Percentiles rank a stretch among this genome's conserved stretches.
phyloP scores from a whole-genome alignment of 306 rosid species.

The Malus fusca region DNA sequence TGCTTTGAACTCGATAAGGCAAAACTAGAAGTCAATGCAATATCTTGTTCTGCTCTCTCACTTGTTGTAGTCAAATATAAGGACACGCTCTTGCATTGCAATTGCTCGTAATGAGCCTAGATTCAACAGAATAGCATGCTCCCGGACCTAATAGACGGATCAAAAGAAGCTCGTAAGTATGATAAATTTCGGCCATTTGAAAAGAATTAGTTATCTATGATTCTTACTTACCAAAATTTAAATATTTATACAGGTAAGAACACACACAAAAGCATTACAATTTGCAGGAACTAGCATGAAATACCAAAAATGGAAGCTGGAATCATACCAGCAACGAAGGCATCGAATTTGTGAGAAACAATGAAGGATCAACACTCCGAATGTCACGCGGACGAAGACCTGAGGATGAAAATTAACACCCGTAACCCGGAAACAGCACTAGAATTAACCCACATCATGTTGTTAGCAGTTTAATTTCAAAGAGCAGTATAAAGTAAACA shows the following conservation, averaged over 20 bases:
- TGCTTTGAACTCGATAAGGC: constrained; percentile 6
- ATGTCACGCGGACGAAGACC: constrained; percentile 98
- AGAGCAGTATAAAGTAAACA: background rate
- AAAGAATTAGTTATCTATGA: background rate
- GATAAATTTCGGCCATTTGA: background rate
- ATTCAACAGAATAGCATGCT: constrained; percentile 82
- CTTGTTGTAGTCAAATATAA: constrained; percentile 81
- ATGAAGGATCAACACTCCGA: constrained; percentile 92
- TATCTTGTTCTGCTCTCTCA: constrained; percentile 25
- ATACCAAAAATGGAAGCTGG: background rate
- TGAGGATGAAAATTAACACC: constrained; percentile 22
- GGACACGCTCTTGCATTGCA: constrained; percentile 84
- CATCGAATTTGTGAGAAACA: constrained; percentile 86
- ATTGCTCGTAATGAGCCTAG: constrained; percentile 92
- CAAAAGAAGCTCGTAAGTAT: constrained; percentile 6
- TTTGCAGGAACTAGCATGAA: background rate
- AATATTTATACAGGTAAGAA: background rate
- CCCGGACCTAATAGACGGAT: constrained; percentile 67
- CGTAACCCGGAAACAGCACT: background rate
- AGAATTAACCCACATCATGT: background rate
- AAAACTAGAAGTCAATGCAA: background rate
- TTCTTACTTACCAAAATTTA: background rate
- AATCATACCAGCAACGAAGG: constrained; percentile 80
- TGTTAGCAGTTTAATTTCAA: background rate
- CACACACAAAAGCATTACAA: background rate